Evolutionary conservation across 2,329 filamentous ascomycete genomes (phyloP).

Genomic region (Talaromyces atroroseus): DNA sequence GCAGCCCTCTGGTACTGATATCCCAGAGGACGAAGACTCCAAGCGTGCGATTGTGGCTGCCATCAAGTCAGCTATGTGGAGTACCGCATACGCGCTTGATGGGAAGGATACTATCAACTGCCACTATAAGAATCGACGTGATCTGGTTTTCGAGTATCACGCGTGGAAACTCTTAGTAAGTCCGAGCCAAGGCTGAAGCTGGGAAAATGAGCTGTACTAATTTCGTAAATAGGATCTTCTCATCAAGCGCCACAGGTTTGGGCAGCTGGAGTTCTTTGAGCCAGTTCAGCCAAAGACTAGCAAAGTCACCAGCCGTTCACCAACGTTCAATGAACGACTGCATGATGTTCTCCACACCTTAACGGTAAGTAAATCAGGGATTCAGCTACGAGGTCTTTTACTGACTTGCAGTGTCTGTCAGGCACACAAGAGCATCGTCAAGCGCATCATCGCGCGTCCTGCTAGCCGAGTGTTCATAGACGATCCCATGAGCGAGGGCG

Average conservation of each 20-base stretch:
- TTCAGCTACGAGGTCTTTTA: neutral
- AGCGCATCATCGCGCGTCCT: neutral
- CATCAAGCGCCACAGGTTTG: neutral
- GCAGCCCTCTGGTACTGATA: neutral
- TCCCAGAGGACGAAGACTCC: neutral
- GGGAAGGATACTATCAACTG: neutral
- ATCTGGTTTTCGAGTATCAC: neutral
- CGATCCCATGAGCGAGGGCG: neutral
- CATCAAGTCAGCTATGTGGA: neutral
- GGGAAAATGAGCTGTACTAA: neutral
- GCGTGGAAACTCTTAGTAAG: neutral
- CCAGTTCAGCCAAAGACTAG: neutral
- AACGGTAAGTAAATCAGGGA: neutral
- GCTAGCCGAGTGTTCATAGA: neutral
- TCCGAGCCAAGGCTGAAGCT: neutral
- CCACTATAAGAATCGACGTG: neutral
- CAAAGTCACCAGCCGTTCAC: neutral
- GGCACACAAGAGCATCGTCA: neutral
- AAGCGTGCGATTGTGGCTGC: neutral
- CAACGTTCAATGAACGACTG: neutral
- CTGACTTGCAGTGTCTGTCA: neutral
- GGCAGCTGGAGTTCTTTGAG: neutral
- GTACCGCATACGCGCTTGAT: neutral
- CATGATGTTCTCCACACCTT: neutral
- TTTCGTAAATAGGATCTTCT: neutral